These are phyloP conservation scores for Marasmius tenuissimus DNA, from an alignment of 1,284 basidiomycete genomes.

Conservation along the genomic window DNA sequence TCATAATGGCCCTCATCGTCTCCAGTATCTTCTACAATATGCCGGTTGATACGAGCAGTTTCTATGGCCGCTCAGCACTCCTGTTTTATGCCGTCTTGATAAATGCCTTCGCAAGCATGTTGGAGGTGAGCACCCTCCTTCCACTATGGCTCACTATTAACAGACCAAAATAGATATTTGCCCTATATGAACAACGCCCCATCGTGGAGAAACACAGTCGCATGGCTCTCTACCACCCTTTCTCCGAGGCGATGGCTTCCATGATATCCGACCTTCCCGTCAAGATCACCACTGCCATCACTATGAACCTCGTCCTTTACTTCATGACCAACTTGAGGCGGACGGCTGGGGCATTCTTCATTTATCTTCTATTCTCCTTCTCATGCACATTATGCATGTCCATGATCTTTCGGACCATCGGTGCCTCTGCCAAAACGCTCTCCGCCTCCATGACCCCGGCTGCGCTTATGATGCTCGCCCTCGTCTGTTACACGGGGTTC, in stretches of 20 bases:
- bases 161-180: slow-evolving; percentile 2
- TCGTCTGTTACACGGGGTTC: slow-evolving; percentile 36
- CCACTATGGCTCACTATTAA: not conserved
- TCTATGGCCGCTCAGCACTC: slow-evolving; percentile 47
- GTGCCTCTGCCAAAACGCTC: slow-evolving; percentile 35
- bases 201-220: slow-evolving; percentile 34
- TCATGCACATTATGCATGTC: slow-evolving; percentile 37
- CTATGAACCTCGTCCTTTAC: slow-evolving; percentile 8
- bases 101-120: slow-evolving; percentile 3
- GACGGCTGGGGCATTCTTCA: slow-evolving; percentile 12
- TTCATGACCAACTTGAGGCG: slow-evolving; percentile 15
- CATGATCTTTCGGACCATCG: slow-evolving; percentile 44
- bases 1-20: slow-evolving; percentile 36
- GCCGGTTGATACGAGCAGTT: slow-evolving; percentile 38
- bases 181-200: slow-evolving; percentile 38
- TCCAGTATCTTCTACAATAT: slow-evolving; percentile 53
- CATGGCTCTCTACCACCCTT: slow-evolving; percentile 12
- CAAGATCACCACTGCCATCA: slow-evolving; percentile 16
- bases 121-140: slow-evolving; percentile 5
- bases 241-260: slow-evolving; percentile 19
- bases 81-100: slow-evolving; percentile 28
- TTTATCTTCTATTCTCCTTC: slow-evolving; percentile 34
- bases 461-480: slow-evolving; percentile 37
- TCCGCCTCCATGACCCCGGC: slow-evolving; percentile 39
- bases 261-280: slow-evolving; percentile 21